These are phyloP conservation scores for Otatea glauca DNA, from an alignment of 176 grass and related monocot species.

Conservation along the genomic window DNA sequence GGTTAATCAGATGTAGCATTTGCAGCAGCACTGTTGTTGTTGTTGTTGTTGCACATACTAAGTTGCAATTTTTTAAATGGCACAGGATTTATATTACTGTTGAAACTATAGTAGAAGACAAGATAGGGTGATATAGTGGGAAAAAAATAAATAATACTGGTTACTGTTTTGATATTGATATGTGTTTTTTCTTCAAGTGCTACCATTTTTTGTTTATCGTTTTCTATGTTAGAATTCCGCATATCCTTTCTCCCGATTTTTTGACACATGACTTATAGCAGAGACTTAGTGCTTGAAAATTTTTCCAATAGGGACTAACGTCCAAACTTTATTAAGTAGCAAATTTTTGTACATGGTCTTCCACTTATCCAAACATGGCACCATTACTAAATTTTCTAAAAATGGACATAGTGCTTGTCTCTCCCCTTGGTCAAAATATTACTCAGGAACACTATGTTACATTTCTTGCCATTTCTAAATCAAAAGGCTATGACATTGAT, in stretches of 20 bases:
- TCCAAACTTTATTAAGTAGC: not conserved
- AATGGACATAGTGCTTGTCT: not conserved
- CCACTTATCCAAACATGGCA: not conserved
- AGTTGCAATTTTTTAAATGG: constrained; percentile 11
- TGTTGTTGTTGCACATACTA: not conserved
- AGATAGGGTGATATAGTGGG: not conserved
- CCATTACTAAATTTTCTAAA: not conserved
- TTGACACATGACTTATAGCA: not conserved
- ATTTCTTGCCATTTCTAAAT: not conserved
- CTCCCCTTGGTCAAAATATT: not conserved
- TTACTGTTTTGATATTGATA: not conserved
- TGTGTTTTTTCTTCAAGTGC: not conserved
- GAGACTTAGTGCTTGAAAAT: not conserved
- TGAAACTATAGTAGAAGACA: not conserved
- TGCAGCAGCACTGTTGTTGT: not conserved
- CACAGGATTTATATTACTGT: not conserved
- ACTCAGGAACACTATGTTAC: not conserved
- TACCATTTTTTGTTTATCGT: not conserved
- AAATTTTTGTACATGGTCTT: not conserved
- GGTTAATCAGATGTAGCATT: not conserved
- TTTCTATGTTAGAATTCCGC: not conserved
- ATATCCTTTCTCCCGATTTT: not conserved
- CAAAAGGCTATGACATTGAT: not conserved
- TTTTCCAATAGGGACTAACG: not conserved
- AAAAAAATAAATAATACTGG: not conserved